Evolutionary conservation across 306 rosid genomes (phyloP).

Genomic region (Citrullus amarus): DNA sequence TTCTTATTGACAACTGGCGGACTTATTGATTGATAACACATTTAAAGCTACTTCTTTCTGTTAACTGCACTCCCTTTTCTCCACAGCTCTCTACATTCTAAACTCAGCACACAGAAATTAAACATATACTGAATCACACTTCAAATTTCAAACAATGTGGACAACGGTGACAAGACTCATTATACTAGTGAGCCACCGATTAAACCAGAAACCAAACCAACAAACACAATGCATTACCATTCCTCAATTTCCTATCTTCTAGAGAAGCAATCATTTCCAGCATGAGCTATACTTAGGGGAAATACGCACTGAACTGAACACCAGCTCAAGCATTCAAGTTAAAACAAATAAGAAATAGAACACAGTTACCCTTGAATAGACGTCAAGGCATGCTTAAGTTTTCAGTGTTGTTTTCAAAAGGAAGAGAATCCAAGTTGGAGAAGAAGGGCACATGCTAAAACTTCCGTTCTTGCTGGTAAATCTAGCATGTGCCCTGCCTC

Average conservation of each 20-base stretch:
- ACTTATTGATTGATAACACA: neutral
- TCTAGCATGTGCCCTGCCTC: slow-evolving; percentile 89
- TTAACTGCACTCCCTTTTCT: neutral
- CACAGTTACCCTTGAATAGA: slow-evolving; percentile 5
- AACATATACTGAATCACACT: neutral
- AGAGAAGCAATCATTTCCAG: neutral
- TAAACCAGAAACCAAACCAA: neutral
- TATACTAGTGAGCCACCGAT: neutral
- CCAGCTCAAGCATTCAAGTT: neutral
- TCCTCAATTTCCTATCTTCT: neutral
- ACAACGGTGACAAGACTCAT: neutral
- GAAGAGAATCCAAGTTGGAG: slow-evolving; percentile 53
- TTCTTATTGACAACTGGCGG: neutral
- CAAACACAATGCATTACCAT: neutral
- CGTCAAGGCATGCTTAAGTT: neutral
- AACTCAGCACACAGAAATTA: neutral
- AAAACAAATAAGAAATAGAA: neutral
- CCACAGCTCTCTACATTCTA: neutral
- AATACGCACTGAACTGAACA: neutral
- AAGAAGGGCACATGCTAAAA: slow-evolving; percentile 40
- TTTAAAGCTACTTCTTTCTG: neutral
- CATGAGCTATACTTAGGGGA: neutral
- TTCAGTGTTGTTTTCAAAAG: slow-evolving; percentile 12
- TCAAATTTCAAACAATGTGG: neutral
- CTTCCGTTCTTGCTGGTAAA: slow-evolving; percentile 16